Evolutionary conservation across 805 yeast genomes (phyloP).

Genomic region (Metschnikowia amazonensis): DNA sequence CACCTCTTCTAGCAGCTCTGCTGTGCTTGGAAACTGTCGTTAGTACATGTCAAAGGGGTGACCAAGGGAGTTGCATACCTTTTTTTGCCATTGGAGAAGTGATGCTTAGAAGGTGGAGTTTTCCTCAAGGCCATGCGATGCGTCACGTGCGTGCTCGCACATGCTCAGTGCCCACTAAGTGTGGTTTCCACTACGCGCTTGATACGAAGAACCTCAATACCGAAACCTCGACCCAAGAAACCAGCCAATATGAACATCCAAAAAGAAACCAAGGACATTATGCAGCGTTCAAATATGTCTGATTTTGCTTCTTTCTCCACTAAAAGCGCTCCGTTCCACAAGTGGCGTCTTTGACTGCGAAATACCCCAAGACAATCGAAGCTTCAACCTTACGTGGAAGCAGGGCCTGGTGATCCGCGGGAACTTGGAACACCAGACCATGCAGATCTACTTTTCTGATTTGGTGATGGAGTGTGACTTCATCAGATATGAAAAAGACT

Average conservation of each 20-base stretch:
- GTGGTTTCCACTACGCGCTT: background rate
- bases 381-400: background rate
- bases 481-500: background rate
- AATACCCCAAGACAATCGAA: constrained; percentile 11
- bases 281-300: background rate
- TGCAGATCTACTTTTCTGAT: background rate
- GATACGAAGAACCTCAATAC: background rate
- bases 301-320: background rate
- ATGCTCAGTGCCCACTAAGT: background rate
- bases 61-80: constrained; percentile 24
- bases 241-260: background rate
- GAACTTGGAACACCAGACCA: background rate
- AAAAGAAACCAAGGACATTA: background rate
- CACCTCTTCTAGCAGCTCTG: constrained; percentile 75
- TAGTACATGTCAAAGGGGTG: constrained; percentile 11
- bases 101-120: constrained; percentile 5
- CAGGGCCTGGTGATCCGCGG: background rate
- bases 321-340: constrained; percentile 5
- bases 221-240: background rate
- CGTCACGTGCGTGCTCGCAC: background rate
- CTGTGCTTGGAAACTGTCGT: constrained; percentile 59
- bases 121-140: constrained; percentile 2
- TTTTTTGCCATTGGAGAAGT: constrained; percentile 34
- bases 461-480: background rate
- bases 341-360: constrained; percentile 33